Base-by-base conservation (phyloP, 352 stramenopile species). In the Peronospora farinosa region DNA sequence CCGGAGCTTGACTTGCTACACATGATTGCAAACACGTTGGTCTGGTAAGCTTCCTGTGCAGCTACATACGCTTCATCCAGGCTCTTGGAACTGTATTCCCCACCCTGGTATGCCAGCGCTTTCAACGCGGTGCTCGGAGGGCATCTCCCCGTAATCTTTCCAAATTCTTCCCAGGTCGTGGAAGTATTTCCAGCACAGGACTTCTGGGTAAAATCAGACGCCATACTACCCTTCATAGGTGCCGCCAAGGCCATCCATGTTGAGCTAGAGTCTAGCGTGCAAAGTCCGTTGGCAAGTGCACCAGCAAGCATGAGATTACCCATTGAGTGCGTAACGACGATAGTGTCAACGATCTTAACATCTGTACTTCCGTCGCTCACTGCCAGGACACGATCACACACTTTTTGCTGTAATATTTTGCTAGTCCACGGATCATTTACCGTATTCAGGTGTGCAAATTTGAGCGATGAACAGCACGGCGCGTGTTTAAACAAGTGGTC, bases 1-100 rank as follows among this genome's bases (percentile, higher is more conserved):
- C 73, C 70, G 1, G 52, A 50, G 36, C 50, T 69, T 5, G 28
- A 36, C 46, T 60, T 53, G 27, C 70, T 71, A 33, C 68, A 84
- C 28, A 81, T 66, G 4, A 56, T 27, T 9, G 64, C 63, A 7
- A 60, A 60, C 21, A 70, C 66, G 39, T 76, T 55, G 15, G 60
- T 35, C 6, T 21, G 48, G 42, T 74, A 72, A 0, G 53, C 60
- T 32, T 39, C 42, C 21, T 70, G 64, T 17, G 57, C 63, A 7
- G 66, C 64, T 3, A 37, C 35, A 21, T 72, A 79, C 1, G 52
- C 31, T 9, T 45, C 35, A 17, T 62, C 37, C 10, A 72, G 35
- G 7, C 44, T 36, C 1, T 36, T 13, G 17, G 45, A 60, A 39
- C 49, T 60, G 40, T 70, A 74, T 0, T 16, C 51, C 0, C 41